Evolutionary conservation across 163 green algal genomes (phyloP), one percentile per base, ranked within the genome.

Genomic region (Chlorella variabilis): DNA sequence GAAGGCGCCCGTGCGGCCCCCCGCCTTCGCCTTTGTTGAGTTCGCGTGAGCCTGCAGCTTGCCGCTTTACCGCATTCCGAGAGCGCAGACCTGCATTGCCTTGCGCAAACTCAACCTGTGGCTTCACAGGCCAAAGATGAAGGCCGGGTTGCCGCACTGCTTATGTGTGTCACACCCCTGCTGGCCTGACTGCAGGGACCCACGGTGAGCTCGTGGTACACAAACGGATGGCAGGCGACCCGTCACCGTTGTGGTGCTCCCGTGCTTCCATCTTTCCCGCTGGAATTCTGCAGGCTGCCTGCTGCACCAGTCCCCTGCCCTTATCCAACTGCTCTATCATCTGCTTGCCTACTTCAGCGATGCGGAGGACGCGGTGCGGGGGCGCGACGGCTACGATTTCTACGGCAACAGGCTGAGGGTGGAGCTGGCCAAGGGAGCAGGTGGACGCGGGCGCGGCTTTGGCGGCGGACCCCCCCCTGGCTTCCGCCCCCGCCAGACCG

Each of bases 21-120:
- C 95, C 17, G 88, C 87, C 0, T 98, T 96, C 73, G 94, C 93
- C 0, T 98, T 98, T 65, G 86, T 98, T 25, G 93, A 99, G 88
- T 99, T 96, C 73, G 90, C 95, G 68, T 83, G 49, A 54, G 56
- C 23, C 45, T 11, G 45, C n/a, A n/a, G n/a, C n/a, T n/a, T n/a
- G n/a, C n/a, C n/a, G n/a, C n/a, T n/a, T n/a, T n/a, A n/a, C n/a
- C n/a, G n/a, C n/a, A n/a, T n/a, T n/a, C n/a, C n/a, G n/a, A n/a
- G n/a, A n/a, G n/a, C n/a, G n/a, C n/a, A n/a, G n/a, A n/a, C n/a
- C n/a, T n/a, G n/a, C n/a, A n/a, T n/a, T n/a, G n/a, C n/a, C n/a
- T n/a, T n/a, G n/a, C n/a, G n/a, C n/a, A n/a, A 54, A 54, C 45
- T 15, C 11, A 15, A 54, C 45, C 45, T 54, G 45, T 54, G 45